Conservation (phyloP, 2,329 filamentous ascomycete species). For the Trichoderma pleuroti region DNA sequence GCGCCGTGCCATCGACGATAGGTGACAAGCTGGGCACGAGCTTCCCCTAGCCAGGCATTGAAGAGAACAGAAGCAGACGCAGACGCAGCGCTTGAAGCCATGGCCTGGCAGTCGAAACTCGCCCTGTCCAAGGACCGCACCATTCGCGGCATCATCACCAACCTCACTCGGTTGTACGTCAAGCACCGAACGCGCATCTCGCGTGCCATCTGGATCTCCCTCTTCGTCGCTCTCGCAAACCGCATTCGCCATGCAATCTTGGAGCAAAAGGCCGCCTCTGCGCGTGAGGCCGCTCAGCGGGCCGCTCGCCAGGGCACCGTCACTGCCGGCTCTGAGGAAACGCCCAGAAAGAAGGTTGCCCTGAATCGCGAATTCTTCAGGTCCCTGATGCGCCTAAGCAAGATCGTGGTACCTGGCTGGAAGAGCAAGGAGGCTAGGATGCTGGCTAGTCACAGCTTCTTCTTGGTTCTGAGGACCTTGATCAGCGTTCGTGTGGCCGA, state of each 20-base stretch:
- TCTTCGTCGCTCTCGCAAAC: conserved; percentile 76
- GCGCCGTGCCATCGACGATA: conserved; percentile 5
- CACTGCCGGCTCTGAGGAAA: conserved; percentile 36
- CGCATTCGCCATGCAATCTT: conserved; percentile 87
- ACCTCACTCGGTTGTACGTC: conserved; percentile 70
- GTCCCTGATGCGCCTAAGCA: conserved; percentile 71
- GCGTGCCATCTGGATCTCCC: conserved; percentile 75
- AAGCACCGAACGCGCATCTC: conserved; percentile 78
- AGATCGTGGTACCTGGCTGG: conserved; percentile 88
- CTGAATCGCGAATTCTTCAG: conserved; percentile 80
- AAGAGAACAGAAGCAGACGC: background rate
- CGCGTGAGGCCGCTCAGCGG: conserved; percentile 59
- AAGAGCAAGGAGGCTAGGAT: conserved; percentile 82
- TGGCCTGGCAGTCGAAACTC: conserved; percentile 76
- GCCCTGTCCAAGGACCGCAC: conserved; percentile 58
- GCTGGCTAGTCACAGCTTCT: conserved; percentile 86
- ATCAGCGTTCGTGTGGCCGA: conserved; percentile 95
- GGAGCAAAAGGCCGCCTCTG: conserved; percentile 84
- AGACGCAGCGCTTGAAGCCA: conserved; percentile 33
- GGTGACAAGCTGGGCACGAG: conserved; percentile 7
- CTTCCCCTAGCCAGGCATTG: background rate
- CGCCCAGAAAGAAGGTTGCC: conserved; percentile 75
- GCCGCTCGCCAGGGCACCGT: conserved; percentile 47
- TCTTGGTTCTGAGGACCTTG: conserved; percentile 83
- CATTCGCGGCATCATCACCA: conserved; percentile 60